Conservation (phyloP, 1,139 yeast genomes). For the Keqinozyma sinolaborantium region DNA sequence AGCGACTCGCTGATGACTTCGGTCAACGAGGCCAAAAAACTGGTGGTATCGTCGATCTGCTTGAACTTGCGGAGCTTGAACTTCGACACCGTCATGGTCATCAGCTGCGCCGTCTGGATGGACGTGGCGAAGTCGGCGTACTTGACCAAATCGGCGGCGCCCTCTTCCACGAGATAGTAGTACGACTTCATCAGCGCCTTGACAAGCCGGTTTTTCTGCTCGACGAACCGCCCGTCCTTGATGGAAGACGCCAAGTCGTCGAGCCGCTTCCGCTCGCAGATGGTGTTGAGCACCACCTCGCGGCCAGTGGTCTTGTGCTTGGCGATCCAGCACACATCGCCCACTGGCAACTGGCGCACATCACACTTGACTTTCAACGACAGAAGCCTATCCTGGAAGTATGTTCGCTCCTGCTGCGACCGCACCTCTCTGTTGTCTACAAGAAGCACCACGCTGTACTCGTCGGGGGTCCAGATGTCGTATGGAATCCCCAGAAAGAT, state of each 20-base stretch:
- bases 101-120: conserved; percentile 73
- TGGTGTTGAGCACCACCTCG: conserved; percentile 71
- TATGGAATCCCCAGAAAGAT: conserved; percentile 22
- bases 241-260: conserved; percentile 85
- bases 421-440: conserved; percentile 81
- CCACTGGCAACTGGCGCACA: conserved; percentile 64
- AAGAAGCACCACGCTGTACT: conserved; percentile 57
- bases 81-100: conserved; percentile 61
- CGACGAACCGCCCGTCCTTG: conserved; percentile 81
- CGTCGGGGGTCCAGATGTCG: conserved; percentile 35
- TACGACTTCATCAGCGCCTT: conserved; percentile 66
- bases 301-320: conserved; percentile 52
- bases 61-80: conserved; percentile 69
- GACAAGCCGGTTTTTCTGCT: conserved; percentile 75
- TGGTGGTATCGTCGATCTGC: conserved; percentile 72
- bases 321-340: conserved; percentile 92
- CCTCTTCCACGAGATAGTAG: conserved; percentile 83
- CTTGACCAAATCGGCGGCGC: conserved; percentile 35
- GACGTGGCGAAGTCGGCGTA: conserved; percentile 53
- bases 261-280: conserved; percentile 83
- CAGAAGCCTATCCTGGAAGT: conserved; percentile 54
- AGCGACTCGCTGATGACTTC: conserved; percentile 40
- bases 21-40: conserved; percentile 59
- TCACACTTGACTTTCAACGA: conserved; percentile 50
- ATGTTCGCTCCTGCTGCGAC: conserved; percentile 60